Percentiles rank a stretch among this genome's conserved stretches.
Evolutionary conservation across 768 basidiomycete species (phyloP).

Genomic region (Leccinum imitatum): DNA sequence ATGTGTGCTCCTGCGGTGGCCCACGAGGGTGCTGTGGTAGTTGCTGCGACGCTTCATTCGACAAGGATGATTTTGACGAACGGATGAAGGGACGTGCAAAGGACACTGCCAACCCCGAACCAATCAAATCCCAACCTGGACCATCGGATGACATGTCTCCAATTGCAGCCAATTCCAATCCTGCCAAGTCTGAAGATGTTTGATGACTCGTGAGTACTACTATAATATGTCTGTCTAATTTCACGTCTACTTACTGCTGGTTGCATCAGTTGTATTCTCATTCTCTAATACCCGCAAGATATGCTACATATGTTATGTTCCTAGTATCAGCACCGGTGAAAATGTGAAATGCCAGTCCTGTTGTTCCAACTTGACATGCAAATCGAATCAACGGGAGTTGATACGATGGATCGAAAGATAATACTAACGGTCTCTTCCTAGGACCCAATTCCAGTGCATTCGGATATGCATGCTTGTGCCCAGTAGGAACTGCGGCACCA

Average conservation of each 20-base stretch:
- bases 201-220: conserved; percentile 1
- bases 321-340: background rate
- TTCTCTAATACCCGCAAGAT: background rate
- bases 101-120: conserved; percentile 7
- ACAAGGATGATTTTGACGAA: conserved; percentile 32
- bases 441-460: no score
- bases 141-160: conserved; percentile 21
- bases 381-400: no score
- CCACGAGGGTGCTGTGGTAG: conserved; percentile 28
- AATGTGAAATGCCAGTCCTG: background rate
- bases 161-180: conserved; percentile 4
- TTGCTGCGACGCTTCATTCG: conserved; percentile 30
- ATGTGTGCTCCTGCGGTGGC: conserved; percentile 26
- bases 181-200: background rate
- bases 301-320: background rate
- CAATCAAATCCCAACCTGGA: conserved; percentile 24
- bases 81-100: conserved; percentile 27
- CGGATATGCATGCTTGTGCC: no score
- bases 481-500: no score
- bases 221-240: background rate
- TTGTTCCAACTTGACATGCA: background rate
- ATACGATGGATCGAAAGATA: no score
- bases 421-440: no score
- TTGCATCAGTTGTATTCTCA: background rate
- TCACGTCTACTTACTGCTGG: background rate